These are phyloP conservation scores for Chalciporus piperatus DNA, from an alignment of 768 basidiomycete species.

Conservation along the genomic window DNA sequence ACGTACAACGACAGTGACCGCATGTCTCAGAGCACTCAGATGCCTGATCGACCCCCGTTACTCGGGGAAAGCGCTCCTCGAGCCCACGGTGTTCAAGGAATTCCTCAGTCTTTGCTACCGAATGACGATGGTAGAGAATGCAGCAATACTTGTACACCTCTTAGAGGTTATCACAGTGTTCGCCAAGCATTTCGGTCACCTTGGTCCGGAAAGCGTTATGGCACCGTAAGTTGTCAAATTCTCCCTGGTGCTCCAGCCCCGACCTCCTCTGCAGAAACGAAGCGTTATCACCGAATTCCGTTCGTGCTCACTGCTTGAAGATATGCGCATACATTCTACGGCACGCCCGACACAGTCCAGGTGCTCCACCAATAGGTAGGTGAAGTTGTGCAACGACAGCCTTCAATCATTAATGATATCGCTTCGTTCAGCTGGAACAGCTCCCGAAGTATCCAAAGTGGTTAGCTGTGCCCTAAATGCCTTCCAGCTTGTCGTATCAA, in stretches of 20 bases:
- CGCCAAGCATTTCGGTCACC: slow-evolving; percentile 39
- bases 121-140: slow-evolving; percentile 83
- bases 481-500: slow-evolving; percentile 56
- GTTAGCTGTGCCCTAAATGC: slow-evolving; percentile 62
- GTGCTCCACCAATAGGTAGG: slow-evolving; percentile 52
- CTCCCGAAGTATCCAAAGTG: slow-evolving; percentile 57
- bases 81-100: slow-evolving; percentile 85
- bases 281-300: slow-evolving; percentile 31
- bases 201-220: slow-evolving; percentile 19
- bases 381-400: not conserved
- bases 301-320: slow-evolving; percentile 67
- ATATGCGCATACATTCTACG: slow-evolving; percentile 82
- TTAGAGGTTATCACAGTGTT: slow-evolving; percentile 65
- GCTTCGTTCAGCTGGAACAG: slow-evolving; percentile 45
- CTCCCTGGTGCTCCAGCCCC: not conserved
- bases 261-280: slow-evolving; percentile 21
- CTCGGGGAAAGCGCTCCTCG: slow-evolving; percentile 75
- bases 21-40: slow-evolving; percentile 74
- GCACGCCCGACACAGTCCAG: slow-evolving; percentile 59
- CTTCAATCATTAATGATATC: slow-evolving; percentile 9
- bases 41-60: slow-evolving; percentile 79
- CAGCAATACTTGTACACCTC: slow-evolving; percentile 66
- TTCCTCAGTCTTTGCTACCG: slow-evolving; percentile 85
- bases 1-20: slow-evolving; percentile 48
- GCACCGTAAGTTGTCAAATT: slow-evolving; percentile 15